Conservation (phyloP, 2,329 filamentous ascomycete genomes). For the Didymella pomorum region DNA sequence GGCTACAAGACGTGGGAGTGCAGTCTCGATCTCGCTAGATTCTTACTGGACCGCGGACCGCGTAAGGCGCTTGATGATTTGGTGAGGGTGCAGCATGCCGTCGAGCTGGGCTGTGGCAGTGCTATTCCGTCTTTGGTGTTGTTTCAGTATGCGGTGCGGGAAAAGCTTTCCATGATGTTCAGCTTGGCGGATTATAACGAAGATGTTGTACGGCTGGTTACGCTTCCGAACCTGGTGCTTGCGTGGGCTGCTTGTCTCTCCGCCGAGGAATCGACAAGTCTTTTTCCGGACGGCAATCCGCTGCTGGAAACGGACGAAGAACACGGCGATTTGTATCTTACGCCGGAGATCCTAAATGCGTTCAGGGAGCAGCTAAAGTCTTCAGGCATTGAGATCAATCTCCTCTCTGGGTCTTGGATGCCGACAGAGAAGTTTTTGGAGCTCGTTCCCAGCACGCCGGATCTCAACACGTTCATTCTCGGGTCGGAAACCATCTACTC, state of each 20-base stretch:
- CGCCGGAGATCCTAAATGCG: conserved; percentile 62
- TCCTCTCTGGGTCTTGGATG: conserved; percentile 80
- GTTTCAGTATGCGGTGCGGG: conserved; percentile 67
- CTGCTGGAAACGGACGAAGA: conserved; percentile 21
- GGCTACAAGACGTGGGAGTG: conserved; percentile 93
- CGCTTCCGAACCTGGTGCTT: conserved; percentile 78
- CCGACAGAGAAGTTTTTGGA: conserved; percentile 63
- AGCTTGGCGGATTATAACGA: conserved; percentile 82
- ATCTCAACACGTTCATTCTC: conserved; percentile 61
- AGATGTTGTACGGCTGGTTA: conserved; percentile 78
- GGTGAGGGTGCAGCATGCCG: conserved; percentile 57
- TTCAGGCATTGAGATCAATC: conserved; percentile 65
- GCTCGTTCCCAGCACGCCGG: conserved; percentile 58
- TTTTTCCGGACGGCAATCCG: conserved; percentile 35
- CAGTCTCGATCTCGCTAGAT: conserved; percentile 78
- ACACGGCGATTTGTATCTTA: conserved; percentile 69
- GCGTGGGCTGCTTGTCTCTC: conserved; percentile 61
- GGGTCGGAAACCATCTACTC: conserved; percentile 87
- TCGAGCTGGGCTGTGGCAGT: conserved; percentile 78
- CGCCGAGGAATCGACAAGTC: conserved; percentile 22
- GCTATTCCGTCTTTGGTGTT: conserved; percentile 76
- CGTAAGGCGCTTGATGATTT: conserved; percentile 60
- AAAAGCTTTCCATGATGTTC: conserved; percentile 64
- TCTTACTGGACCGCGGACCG: conserved; percentile 60
- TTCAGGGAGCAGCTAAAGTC: conserved; percentile 65